Percentiles rank a stretch among this genome's conserved stretches.
Evolutionary conservation across 192 early-diverging fungal genomes (phyloP).

Genomic region (Umbelopsis sp.): DNA sequence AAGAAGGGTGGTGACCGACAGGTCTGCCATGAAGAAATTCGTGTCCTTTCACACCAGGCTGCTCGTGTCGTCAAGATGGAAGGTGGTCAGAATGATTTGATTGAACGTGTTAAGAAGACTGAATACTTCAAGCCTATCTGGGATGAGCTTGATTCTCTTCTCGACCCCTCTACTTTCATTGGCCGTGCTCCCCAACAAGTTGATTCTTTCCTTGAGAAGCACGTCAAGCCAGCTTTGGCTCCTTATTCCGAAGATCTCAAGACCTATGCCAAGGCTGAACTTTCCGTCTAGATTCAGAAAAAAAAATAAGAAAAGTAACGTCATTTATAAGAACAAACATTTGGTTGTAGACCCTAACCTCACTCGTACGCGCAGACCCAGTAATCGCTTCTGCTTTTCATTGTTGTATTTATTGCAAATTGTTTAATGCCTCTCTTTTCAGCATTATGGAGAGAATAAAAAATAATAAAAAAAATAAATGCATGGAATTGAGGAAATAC

Average conservation of each 20-base stretch:
- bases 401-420: not conserved
- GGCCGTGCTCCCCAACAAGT: conserved; percentile 96
- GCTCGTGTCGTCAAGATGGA: conserved; percentile 88
- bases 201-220: conserved; percentile 74
- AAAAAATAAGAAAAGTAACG: no score
- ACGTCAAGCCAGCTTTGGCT: conserved; percentile 82
- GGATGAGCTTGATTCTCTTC: conserved; percentile 70
- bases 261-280: conserved; percentile 62
- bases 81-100: conserved; percentile 94
- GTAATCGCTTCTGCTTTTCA: not conserved
- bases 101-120: conserved; percentile 81
- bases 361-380: no score
- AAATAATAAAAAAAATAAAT: not conserved
- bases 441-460: no score
- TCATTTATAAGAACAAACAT: no score
- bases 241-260: conserved; percentile 70
- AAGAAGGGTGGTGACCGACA: conserved; percentile 95
- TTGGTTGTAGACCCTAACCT: no score
- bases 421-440: not conserved
- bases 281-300: conserved; percentile 65
- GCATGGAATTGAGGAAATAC: not conserved
- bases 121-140: conserved; percentile 89
- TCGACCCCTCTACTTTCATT: conserved; percentile 91
- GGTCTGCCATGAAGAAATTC: conserved; percentile 95
- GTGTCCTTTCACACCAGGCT: conserved; percentile 93